Evolutionary conservation across 306 rosid species (phyloP), one percentile per base, ranked within the genome.

Genomic region (Hylodesmum podocarpum): DNA sequence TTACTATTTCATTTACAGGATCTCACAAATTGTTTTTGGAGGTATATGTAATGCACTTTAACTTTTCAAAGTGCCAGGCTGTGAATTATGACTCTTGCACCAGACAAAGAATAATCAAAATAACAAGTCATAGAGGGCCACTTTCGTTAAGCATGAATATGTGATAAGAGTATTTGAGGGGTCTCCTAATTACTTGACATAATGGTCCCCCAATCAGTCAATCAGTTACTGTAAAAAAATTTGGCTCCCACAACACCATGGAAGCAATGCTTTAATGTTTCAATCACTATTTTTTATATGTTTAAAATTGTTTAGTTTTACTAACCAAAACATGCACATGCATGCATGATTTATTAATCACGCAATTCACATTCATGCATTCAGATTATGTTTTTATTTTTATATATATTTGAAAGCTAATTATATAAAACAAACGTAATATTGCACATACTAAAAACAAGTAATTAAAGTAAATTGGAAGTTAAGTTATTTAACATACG

Each of bases 51-150:
- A 1, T 75, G 40, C 6, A 46, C 3, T 28, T 34, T 4, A 46
- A 43, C 75, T 77, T 57, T 36, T 33, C 28, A 15, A 36, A 28
- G 36, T 24, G 36, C 55, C 76, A 34, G 47, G 28, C 84, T 67
- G 81, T 72, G 59, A 36, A 47, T 55, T 81, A 69, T 47, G 9
- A 47, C 22, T 58, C 27, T 57, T 16, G 7, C 1, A 11, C 1
- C 4, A 36, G 15, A 18, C 54, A 66, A 43, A 29, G 36, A 66
- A 73, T 66, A 66, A 73, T 66, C 53, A 55, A 31, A 0, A 15
- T 3, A 5, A 33, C 49, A 28, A 12, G 40, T 21, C 29, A 5
- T 34, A 4, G 7, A 19, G 8, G 24, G 6, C 16, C n/a, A 63
- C 67, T 5, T 62, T 29, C 50, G 39, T 53, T 50, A 0, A 29